Base-by-base conservation (phyloP, 106 monocot genomes). In the Dendrobium chrysotoxum region DNA sequence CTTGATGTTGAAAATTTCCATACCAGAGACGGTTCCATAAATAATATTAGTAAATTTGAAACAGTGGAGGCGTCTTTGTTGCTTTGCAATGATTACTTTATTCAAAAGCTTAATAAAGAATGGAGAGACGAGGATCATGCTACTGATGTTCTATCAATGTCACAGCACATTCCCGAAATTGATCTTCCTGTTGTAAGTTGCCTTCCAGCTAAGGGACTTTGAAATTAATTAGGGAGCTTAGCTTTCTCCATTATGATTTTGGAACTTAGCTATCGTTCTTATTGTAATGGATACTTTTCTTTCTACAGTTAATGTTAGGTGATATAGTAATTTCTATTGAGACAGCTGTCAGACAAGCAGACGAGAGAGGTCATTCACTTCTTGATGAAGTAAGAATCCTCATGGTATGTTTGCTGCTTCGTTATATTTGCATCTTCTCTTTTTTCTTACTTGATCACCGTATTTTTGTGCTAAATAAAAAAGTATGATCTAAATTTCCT, bases 71-170 rank as follows among this genome's bases (percentile, higher is more conserved):
- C 91, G 12, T 99, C 99, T 75, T 53, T 99, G n/a, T 44, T 93
- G 72, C 84, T 99, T 54, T 93, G 99, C 87, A 93, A 95, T 90
- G 99, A 95, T 77, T 79, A 93, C 44, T 95, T 87, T 44, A 95
- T 99, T 30, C 83, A 77, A 81, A 89, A 85, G 23, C 89, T 99
- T 20, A 93, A 99, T 81, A 99, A 99, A 82, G 95, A 99, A 25
- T 93, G 91, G 88, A 99, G 95, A 90, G 99, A 87, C 45, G 90
- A 93, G 82, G 91, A 99, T 81, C 80, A 80, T 72, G 83, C 91
- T 77, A 88, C 93, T 25, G 95, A 95, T 85, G 90, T 99, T 84
- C 90, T 99, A 30, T 93, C 95, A 7, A 91, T 99, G 93, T 91
- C 95, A 42, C 91, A 95, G 77, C 91, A 95, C 82, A 83, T 93